Evolutionary conservation across 495 filamentous ascomycete species (phyloP).

Genomic region (Pyrenula aspistea): DNA sequence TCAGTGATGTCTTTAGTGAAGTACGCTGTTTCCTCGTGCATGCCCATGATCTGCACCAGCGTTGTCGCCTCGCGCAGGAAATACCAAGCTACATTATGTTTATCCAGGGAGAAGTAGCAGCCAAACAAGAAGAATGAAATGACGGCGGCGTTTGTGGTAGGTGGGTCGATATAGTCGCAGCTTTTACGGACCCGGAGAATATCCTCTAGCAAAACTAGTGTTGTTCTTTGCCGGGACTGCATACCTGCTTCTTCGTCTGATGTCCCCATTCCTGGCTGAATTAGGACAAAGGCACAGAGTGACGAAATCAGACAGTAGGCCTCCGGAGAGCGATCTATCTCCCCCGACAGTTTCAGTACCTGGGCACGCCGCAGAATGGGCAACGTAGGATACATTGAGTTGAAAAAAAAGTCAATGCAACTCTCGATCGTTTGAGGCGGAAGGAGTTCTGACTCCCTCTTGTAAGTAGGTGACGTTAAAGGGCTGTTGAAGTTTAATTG

Average conservation of each 20-base stretch:
- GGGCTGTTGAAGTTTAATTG: slow-evolving; percentile 22
- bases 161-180: slow-evolving; percentile 54
- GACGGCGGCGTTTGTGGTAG: slow-evolving; percentile 47
- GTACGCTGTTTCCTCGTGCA: slow-evolving; percentile 22
- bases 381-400: slow-evolving; percentile 61
- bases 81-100: slow-evolving; percentile 63
- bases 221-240: slow-evolving; percentile 27
- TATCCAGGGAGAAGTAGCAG: slow-evolving; percentile 56
- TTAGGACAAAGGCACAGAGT: slow-evolving; percentile 67
- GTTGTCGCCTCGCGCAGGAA: slow-evolving; percentile 62
- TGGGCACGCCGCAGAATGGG: slow-evolving; percentile 56
- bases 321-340: slow-evolving; percentile 51
- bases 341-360: slow-evolving; percentile 42
- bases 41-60: slow-evolving; percentile 32
- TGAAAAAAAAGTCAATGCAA: slow-evolving; percentile 67
- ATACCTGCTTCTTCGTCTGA: slow-evolving; percentile 33
- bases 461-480: slow-evolving; percentile 18
- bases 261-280: slow-evolving; percentile 56
- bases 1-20: slow-evolving; percentile 21
- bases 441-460: slow-evolving; percentile 37
- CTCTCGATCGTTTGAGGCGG: slow-evolving; percentile 47
- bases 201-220: slow-evolving; percentile 49
- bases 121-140: slow-evolving; percentile 65
- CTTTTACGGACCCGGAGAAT: slow-evolving; percentile 54
- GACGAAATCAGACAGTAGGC: slow-evolving; percentile 64